Base-by-base conservation (phyloP, 352 stramenopile species). In the Globisporangium cystogenes region DNA sequence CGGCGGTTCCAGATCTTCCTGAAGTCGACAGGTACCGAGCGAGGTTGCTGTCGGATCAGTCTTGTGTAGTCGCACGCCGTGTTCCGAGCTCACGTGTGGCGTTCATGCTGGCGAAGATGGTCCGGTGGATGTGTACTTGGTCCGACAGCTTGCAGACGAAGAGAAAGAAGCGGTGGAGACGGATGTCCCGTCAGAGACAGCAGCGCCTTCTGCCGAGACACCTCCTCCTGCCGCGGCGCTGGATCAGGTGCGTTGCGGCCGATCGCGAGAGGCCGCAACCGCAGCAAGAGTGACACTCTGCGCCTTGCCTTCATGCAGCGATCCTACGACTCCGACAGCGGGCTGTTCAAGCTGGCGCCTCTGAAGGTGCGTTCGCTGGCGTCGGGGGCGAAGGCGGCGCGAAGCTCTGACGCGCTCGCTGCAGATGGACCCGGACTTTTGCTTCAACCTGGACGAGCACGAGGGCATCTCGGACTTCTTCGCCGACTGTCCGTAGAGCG, bases 1-100 rank as follows among this genome's bases (percentile, higher is more conserved):
- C 72, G 90, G 47, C 83, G 87, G 37, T 98, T 95, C 68, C 87
- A 98, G 66, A 97, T 98, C 56, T 98, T 95, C 41, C 67, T 98
- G n/a, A 94, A 95, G 57, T 92, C 78, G 36, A 85, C 77, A 70
- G 81, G 81, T 91, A 53, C 15, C 53, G 44, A 26, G 11, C 2
- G 31, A n/a, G n/a, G n/a, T n/a, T n/a, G n/a, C n/a, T n/a, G n/a
- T n/a, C n/a, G n/a, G n/a, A n/a, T n/a, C n/a, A n/a, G n/a, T n/a
- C n/a, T n/a, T 31, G n/a, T 27, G 21, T 18, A 12, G 35, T 27
- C 12, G 0, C 8, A 35, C 24, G 24, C 27, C 36, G 45, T n/a
- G 47, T 0, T 41, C n/a, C 33, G 46, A 27, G 18, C 23, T 51
- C 18, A 48, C 31, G 39, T 11, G 39, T 37, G 10, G 3, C 11